These are phyloP conservation scores for Penicillium sp. DNA, from an alignment of 2,329 filamentous ascomycete species.

Conservation along the genomic window DNA sequence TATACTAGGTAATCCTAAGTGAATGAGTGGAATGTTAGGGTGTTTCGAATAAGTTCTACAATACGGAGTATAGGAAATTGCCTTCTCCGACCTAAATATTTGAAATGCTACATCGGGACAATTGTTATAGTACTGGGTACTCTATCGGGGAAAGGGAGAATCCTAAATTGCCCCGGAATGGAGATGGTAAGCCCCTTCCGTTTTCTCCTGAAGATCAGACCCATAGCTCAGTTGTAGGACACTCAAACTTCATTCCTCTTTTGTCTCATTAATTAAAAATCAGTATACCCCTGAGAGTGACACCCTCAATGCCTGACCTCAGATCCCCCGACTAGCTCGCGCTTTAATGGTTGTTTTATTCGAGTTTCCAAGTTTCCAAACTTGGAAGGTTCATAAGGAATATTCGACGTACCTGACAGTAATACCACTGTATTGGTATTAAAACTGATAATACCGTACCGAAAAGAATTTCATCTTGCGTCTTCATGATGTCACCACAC, in stretches of 20 bases:
- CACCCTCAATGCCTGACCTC: conserved; percentile 2
- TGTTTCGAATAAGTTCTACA: background rate
- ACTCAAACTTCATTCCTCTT: background rate
- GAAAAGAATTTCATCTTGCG: background rate
- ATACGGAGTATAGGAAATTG: background rate
- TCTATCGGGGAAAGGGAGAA: conserved; percentile 2
- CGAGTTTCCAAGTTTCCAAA: background rate
- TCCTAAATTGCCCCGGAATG: conserved; percentile 13
- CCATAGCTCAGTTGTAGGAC: conserved; percentile 1
- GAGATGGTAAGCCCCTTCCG: conserved; percentile 17
- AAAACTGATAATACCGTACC: background rate
- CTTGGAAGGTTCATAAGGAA: background rate
- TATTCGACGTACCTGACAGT: background rate
- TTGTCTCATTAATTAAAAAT: background rate
- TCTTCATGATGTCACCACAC: conserved; percentile 26
- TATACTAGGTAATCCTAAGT: background rate
- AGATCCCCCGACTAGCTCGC: conserved; percentile 2
- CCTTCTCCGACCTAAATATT: background rate
- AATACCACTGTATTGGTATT: background rate
- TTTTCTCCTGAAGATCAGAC: conserved; percentile 31
- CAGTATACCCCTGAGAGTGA: background rate
- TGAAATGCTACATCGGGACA: background rate
- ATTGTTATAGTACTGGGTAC: background rate
- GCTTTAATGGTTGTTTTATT: background rate
- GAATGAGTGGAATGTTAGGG: background rate